Percentiles rank a stretch among this genome's conserved stretches.
Conservation (phyloP, 2,329 filamentous ascomycete species). For the Cadophora gregata region DNA sequence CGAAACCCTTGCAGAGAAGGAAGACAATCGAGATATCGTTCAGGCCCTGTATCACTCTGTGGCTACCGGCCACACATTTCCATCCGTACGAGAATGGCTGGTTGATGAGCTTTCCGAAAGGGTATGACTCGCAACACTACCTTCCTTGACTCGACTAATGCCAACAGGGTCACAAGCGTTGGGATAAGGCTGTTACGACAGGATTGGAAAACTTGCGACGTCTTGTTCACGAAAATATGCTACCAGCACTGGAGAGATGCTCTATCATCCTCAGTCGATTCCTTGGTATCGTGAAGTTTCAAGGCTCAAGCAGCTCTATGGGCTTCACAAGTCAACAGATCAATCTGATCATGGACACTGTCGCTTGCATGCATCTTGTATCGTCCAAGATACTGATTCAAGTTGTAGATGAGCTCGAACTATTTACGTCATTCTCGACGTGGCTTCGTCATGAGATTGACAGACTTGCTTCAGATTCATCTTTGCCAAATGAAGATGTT, state of each 20-base stretch:
- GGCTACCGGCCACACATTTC: slow-evolving; percentile 80
- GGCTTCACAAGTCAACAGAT: slow-evolving; percentile 70
- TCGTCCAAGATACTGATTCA: slow-evolving; percentile 75
- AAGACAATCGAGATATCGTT: slow-evolving; percentile 66
- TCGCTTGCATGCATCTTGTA: slow-evolving; percentile 77
- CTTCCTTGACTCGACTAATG: slow-evolving; percentile 28
- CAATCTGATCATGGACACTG: slow-evolving; percentile 69
- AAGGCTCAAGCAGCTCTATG: slow-evolving; percentile 68
- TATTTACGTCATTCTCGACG: slow-evolving; percentile 78
- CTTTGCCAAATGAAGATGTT: slow-evolving; percentile 68
- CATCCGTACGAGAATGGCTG: slow-evolving; percentile 83
- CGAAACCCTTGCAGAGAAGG: slow-evolving; percentile 72
- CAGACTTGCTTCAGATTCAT: slow-evolving; percentile 68
- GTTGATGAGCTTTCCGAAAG: slow-evolving; percentile 81
- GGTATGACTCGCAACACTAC: slow-evolving; percentile 50
- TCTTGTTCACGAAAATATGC: slow-evolving; percentile 83
- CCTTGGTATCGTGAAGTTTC: slow-evolving; percentile 81
- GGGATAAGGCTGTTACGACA: slow-evolving; percentile 84
- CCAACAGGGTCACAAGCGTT: slow-evolving; percentile 82
- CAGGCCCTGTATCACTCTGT: slow-evolving; percentile 84
- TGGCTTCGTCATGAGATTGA: slow-evolving; percentile 90
- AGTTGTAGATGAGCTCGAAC: slow-evolving; percentile 76
- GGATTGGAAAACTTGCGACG: slow-evolving; percentile 80
- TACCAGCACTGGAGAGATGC: slow-evolving; percentile 86
- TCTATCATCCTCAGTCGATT: slow-evolving; percentile 82